A percentile compares a stretch with the other conserved stretches of the same genome.
phyloP scores from a whole-genome alignment of 2,329 filamentous ascomycete species.

The Phialophora macrospora region DNA sequence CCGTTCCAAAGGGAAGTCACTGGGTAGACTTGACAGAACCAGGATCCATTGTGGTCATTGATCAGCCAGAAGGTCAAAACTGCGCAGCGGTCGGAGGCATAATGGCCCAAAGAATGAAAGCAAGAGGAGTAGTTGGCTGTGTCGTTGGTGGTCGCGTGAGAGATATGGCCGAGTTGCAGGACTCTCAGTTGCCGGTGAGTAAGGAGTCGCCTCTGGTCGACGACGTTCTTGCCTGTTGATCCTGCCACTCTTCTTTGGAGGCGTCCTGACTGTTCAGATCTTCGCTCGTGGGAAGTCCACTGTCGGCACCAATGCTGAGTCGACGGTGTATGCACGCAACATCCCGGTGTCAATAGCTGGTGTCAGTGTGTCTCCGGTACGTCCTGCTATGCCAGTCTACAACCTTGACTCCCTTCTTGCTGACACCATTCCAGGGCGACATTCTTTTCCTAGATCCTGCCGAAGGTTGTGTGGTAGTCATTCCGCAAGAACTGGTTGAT shows the following conservation, averaged over 20 bases:
- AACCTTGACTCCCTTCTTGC: background rate
- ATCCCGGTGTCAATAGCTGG: conserved; percentile 49
- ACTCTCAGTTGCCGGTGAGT: conserved; percentile 62
- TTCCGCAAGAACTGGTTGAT: conserved; percentile 65
- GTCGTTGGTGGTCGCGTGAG: conserved; percentile 72
- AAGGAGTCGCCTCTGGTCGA: background rate
- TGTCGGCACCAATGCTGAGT: conserved; percentile 52
- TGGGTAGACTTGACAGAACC: conserved; percentile 69
- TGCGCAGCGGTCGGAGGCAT: conserved; percentile 79
- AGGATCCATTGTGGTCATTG: conserved; percentile 68
- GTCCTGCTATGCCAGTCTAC: conserved; percentile 17
- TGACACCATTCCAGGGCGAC: conserved; percentile 58
- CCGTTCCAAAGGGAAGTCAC: conserved; percentile 65
- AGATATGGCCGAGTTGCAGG: conserved; percentile 66
- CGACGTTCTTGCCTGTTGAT: background rate
- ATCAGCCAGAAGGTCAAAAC: conserved; percentile 67
- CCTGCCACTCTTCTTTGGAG: background rate
- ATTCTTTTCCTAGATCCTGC: conserved; percentile 70
- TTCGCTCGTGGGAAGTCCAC: conserved; percentile 52
- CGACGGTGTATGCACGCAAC: conserved; percentile 49
- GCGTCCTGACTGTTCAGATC: conserved; percentile 43
- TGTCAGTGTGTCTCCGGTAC: conserved; percentile 50
- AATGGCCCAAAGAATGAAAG: conserved; percentile 71
- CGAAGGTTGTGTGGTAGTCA: conserved; percentile 69
- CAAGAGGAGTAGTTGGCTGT: conserved; percentile 63